These are phyloP conservation scores for Paecilomyces niveus DNA, from an alignment of 2,329 filamentous ascomycete genomes.

Conservation along the genomic window DNA sequence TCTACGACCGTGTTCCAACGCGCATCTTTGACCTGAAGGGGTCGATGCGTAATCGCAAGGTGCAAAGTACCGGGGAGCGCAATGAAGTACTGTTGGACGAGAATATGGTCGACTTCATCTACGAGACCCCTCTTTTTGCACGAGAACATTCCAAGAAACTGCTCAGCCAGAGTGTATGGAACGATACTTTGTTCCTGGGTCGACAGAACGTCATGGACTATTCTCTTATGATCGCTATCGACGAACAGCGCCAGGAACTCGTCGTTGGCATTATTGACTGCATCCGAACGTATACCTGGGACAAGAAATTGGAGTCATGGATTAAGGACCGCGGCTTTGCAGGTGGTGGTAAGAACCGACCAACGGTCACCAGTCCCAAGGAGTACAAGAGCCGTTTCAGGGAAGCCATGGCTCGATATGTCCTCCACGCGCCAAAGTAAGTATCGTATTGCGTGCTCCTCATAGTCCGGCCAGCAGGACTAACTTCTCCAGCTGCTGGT, in stretches of 20 bases:
- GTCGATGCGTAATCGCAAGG: constrained; percentile 97
- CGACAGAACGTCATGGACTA: constrained; percentile 99
- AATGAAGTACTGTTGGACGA: constrained; percentile 96
- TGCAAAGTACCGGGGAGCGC: constrained; percentile 88
- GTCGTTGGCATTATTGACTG: constrained; percentile 98
- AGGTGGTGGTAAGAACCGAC: constrained; percentile 70
- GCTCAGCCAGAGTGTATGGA: constrained; percentile 86
- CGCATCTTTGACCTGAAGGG: constrained; percentile 95
- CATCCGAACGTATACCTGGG: constrained; percentile 97
- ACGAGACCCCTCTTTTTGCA: constrained; percentile 90
- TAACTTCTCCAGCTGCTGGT: constrained; percentile 33
- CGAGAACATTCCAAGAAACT: constrained; percentile 95
- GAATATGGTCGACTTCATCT: constrained; percentile 99
- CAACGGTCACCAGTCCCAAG: constrained; percentile 93
- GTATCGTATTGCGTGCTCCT: constrained; percentile 6
- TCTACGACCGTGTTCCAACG: constrained; percentile 86
- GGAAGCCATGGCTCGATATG: constrained; percentile 89
- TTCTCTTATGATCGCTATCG: constrained; percentile 94
- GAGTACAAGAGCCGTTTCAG: constrained; percentile 96
- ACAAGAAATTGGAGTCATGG: constrained; percentile 99
- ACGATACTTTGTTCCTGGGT: constrained; percentile 91
- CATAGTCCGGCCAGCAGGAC: background rate
- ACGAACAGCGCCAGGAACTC: constrained; percentile 80
- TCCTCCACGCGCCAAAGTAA: constrained; percentile 45
- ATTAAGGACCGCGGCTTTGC: constrained; percentile 93